Conservation (phyloP, 257 asterid species). For the Primulina tabacum region DNA sequence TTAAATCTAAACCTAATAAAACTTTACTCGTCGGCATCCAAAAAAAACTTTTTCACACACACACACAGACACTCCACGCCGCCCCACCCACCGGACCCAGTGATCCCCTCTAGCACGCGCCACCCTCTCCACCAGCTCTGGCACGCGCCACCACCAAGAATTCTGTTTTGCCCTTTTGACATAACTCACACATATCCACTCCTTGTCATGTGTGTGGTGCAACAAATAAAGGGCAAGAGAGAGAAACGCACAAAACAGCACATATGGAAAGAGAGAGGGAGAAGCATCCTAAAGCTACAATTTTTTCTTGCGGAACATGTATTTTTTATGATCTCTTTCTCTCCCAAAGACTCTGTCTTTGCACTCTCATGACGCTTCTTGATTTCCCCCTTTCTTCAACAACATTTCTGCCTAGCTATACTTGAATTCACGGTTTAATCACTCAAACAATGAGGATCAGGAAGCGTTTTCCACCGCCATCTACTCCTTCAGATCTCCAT, state of each 20-base stretch:
- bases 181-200: slow-evolving; percentile 27
- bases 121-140: not conserved
- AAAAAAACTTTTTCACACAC: too few species aligned
- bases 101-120: slow-evolving; percentile 10
- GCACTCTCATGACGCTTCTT: slow-evolving; percentile 5
- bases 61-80: too few species aligned
- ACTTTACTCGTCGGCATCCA: too few species aligned
- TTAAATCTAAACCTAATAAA: too few species aligned
- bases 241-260: slow-evolving; percentile 35
- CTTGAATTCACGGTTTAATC: not conserved
- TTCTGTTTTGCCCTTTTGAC: not conserved
- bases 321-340: slow-evolving; percentile 26
- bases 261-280: slow-evolving; percentile 8
- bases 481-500: slow-evolving; percentile 57
- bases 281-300: not conserved
- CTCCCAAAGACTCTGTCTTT: slow-evolving; percentile 11
- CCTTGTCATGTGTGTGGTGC: slow-evolving; percentile 59
- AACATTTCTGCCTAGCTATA: not conserved
- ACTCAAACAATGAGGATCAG: slow-evolving; percentile 62
- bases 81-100: too few species aligned
- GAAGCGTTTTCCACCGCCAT: slow-evolving; percentile 42
- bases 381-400: not conserved
- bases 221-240: slow-evolving; percentile 75
- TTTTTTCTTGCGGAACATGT: slow-evolving; percentile 20
- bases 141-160: not conserved